A percentile compares a stretch with the other conserved stretches of the same genome.
Conservation (phyloP, 106 monocot species). For the Acorus calamus region DNA sequence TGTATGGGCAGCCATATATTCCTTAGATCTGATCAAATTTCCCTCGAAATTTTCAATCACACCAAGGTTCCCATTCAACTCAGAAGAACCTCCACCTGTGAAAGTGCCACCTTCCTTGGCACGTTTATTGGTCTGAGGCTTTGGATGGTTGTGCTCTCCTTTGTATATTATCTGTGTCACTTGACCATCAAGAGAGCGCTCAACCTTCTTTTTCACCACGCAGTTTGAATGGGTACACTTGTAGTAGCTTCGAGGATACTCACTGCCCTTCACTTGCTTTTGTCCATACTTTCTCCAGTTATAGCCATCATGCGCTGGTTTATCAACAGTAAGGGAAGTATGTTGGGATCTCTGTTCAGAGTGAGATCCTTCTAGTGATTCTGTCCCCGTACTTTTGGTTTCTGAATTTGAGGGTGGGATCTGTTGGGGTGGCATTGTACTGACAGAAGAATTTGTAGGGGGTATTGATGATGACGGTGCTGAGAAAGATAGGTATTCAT, state of each 20-base stretch:
- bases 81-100: slow-evolving; percentile 6
- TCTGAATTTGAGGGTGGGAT: slow-evolving; percentile 7
- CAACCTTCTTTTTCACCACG: slow-evolving; percentile 68
- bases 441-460: slow-evolving; percentile 7
- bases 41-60: slow-evolving; percentile 6
- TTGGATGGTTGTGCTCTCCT: slow-evolving; percentile 50
- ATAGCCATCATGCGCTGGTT: slow-evolving; percentile 59
- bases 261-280: slow-evolving; percentile 69
- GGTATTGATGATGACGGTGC: slow-evolving; percentile 7
- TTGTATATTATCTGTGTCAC: slow-evolving; percentile 59
- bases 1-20: not conserved
- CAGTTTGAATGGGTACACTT: slow-evolving; percentile 53
- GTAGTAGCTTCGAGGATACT: slow-evolving; percentile 60
- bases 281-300: slow-evolving; percentile 79
- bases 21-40: not conserved
- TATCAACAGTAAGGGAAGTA: slow-evolving; percentile 23
- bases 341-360: slow-evolving; percentile 25
- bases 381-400: slow-evolving; percentile 2
- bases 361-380: slow-evolving; percentile 12
- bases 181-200: slow-evolving; percentile 49
- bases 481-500: slow-evolving; percentile 20
- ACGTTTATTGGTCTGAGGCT: slow-evolving; percentile 29
- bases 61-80: slow-evolving; percentile 9
- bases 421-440: slow-evolving; percentile 5
- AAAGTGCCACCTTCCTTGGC: slow-evolving; percentile 31